Conservation (phyloP, 225 moss, liverwort and hornwort genomes). For the Pseudisothecium myosuroides region DNA sequence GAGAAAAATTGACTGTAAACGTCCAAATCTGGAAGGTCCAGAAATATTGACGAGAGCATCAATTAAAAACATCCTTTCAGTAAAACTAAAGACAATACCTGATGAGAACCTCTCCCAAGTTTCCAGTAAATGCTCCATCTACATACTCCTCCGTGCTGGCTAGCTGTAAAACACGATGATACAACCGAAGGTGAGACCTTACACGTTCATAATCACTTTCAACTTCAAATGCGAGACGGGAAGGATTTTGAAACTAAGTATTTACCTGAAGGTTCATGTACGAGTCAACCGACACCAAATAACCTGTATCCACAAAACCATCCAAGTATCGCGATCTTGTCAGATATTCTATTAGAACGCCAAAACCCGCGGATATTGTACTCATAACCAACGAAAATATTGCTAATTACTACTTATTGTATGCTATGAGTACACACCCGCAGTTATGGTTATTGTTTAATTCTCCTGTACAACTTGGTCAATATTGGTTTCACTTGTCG, state of each 20-base stretch:
- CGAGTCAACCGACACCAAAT: constrained; percentile 88
- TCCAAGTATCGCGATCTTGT: not conserved
- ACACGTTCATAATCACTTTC: not conserved
- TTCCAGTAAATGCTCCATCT: constrained; percentile 91
- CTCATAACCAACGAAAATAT: not conserved
- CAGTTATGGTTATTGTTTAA: not conserved
- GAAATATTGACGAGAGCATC: not conserved
- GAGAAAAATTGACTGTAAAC: not conserved
- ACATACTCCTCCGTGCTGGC: constrained; percentile 96
- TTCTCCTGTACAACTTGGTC: not conserved
- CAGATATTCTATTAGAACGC: not conserved
- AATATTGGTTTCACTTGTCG: not conserved
- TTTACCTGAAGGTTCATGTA: constrained; percentile 93
- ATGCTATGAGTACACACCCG: not conserved
- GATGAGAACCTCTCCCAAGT: constrained; percentile 93
- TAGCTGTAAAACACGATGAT: constrained; percentile 28
- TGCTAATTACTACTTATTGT: not conserved
- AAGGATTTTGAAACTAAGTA: not conserved
- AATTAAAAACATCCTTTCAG: not conserved
- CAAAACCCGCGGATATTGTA: not conserved
- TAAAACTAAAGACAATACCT: constrained; percentile 24
- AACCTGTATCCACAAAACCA: constrained; percentile 33
- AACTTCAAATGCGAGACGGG: not conserved
- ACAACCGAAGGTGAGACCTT: not conserved
- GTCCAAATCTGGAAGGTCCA: not conserved